phyloP scores from a whole-genome alignment of 208 protist genomes.

The Giardia duodenalis region DNA sequence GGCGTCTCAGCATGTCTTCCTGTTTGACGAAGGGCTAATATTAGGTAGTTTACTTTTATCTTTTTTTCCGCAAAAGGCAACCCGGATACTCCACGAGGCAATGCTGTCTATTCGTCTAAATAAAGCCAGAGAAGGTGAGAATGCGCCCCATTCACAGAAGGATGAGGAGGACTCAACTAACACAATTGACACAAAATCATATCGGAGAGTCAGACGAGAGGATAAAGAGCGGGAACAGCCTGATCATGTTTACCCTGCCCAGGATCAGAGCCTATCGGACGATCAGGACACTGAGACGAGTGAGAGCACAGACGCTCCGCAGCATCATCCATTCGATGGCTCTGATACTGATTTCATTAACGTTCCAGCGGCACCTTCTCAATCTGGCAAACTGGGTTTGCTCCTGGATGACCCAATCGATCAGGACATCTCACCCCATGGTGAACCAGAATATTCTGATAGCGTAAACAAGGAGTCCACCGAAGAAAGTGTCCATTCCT shows the following conservation, averaged over 20 bases:
- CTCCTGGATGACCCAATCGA: background rate
- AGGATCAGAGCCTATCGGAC: too few relatives aligned
- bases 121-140: background rate
- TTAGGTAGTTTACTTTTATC: background rate
- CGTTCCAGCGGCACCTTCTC: background rate
- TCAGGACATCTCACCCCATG: background rate
- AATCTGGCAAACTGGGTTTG: background rate
- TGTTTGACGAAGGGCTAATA: background rate
- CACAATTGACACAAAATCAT: background rate
- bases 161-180: background rate
- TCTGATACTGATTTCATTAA: background rate
- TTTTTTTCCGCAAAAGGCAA: background rate
- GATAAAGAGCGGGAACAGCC: background rate
- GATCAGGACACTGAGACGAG: background rate
- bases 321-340: background rate
- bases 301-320: background rate
- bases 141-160: background rate
- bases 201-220: too few relatives aligned
- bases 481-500: background rate
- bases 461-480: background rate
- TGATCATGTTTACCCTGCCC: background rate
- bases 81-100: background rate
- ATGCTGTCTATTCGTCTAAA: background rate
- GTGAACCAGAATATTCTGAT: background rate
- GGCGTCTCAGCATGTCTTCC: background rate